These are phyloP conservation scores for Scenedesmus sp. DNA, from an alignment of 163 green algal species.

Conservation along the genomic window DNA sequence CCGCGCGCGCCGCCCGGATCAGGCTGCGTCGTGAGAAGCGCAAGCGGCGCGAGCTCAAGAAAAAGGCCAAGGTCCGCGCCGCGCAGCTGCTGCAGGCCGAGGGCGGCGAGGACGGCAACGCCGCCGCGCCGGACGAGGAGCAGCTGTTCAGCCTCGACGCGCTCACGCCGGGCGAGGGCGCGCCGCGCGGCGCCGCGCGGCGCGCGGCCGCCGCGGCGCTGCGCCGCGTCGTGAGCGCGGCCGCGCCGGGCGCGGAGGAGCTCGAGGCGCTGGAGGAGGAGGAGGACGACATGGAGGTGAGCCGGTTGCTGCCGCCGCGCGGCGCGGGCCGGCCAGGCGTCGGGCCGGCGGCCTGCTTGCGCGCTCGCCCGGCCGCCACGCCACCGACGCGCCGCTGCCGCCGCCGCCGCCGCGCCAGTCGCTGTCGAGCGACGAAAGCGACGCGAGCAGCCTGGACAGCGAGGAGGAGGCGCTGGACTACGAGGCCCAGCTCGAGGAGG, in stretches of 20 bases:
- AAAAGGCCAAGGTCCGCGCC: conserved; percentile 72
- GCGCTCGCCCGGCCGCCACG: too few relatives aligned
- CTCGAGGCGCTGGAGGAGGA: conserved; percentile 51
- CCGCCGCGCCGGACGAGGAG: conserved; percentile 24
- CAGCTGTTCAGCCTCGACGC: conserved; percentile 47
- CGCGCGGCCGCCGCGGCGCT: background rate
- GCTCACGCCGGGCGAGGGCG: background rate
- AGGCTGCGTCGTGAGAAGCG: conserved; percentile 72
- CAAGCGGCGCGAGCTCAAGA: conserved; percentile 73
- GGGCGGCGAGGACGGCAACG: conserved; percentile 33
- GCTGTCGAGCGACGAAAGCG: conserved; percentile 18
- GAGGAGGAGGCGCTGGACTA: conserved; percentile 75
- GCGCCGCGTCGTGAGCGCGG: conserved; percentile 36
- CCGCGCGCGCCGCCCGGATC: too few relatives aligned
- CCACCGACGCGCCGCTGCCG: too few relatives aligned
- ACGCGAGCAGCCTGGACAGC: conserved; percentile 45
- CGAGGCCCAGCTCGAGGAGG: conserved; percentile 80
- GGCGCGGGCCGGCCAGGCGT: too few relatives aligned
- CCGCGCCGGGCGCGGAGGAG: conserved; percentile 50
- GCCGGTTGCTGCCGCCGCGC: too few relatives aligned
- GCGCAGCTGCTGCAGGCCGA: conserved; percentile 65
- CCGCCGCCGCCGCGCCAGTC: too few relatives aligned
- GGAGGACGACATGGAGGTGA: conserved; percentile 21
- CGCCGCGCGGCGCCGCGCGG: background rate
- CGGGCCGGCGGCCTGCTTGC: too few relatives aligned